Base-by-base conservation (phyloP, 768 basidiomycete genomes). In the Suillus decipiens region DNA sequence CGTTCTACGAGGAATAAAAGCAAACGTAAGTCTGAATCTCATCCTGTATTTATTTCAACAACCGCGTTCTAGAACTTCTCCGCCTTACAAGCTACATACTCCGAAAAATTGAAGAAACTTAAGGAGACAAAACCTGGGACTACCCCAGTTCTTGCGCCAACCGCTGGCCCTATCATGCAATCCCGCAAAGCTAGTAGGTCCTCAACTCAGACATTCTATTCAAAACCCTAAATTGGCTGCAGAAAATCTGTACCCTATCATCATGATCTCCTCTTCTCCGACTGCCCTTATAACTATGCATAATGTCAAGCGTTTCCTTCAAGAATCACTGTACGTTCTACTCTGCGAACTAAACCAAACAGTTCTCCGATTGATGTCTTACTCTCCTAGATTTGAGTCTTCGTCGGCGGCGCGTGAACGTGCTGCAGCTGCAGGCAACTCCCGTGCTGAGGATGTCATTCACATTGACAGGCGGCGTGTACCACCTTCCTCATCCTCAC, bases 231-330 rank as follows among this genome's bases (percentile, higher is more conserved):
- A 37, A 33, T 17, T 19, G 39, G 4, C 11, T 4, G 31, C 74
- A 92, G 89, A 85, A 66, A 87, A 87, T 71, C 86, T 84, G 70
- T 90, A 90, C 76, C 96, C 96, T 0, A 99, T 99, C 71, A 97
- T 99, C 75, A 91, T 99, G 80, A 95, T 99, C 48, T 96, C 96
- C 0, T 96, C 95, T 0, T 95, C 17, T 19, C 95, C 95, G 0
- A 98, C 96, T 1, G 89, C 95, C 3, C 85, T 99, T 61, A 89
- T 99, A 72, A 97, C 95, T 7, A 97, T 99, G 94, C 89, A 95
- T 84, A 99, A 99, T 71, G 94, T 99, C 61, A 93, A 92, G 74
- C 86, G 85, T 37, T 97, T 99, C 77, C 77, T 99, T 17, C 94
- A 98, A 78, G 94, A 98, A 70, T 86, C 93, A 0, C 78, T 84